Conservation (phyloP, 1,139 yeast genomes). For the Yamadazyma triangularis region DNA sequence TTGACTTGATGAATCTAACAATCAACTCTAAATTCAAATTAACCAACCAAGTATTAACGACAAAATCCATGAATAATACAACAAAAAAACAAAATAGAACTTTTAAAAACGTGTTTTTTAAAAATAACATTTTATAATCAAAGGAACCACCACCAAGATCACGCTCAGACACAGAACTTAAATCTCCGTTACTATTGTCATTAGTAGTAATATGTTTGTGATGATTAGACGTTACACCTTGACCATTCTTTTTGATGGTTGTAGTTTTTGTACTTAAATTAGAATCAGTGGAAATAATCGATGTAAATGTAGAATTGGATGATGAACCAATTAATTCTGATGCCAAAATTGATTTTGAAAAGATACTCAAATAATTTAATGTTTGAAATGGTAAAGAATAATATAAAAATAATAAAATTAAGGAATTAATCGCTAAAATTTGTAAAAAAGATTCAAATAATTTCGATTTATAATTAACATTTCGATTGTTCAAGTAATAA, state of each 20-base stretch:
- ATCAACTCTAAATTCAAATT: conserved; percentile 6
- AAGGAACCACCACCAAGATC: not conserved
- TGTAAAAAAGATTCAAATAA: conserved; percentile 18
- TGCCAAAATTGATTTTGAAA: conserved; percentile 50
- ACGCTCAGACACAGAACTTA: not conserved
- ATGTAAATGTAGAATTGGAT: conserved; percentile 4
- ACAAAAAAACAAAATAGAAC: conserved; percentile 8
- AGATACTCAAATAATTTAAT: conserved; percentile 35
- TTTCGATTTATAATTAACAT: conserved; percentile 15
- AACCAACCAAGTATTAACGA: conserved; percentile 1
- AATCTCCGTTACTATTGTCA: too few species aligned
- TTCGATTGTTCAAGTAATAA: conserved; percentile 8
- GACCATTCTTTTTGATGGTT: not conserved
- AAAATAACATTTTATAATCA: not conserved
- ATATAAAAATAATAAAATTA: conserved; percentile 26
- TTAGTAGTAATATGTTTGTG: not conserved
- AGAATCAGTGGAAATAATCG: conserved; percentile 3
- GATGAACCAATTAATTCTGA: conserved; percentile 44
- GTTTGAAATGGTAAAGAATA: conserved; percentile 27
- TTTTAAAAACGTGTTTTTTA: conserved; percentile 8
- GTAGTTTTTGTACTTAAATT: conserved; percentile 1
- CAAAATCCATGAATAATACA: conserved; percentile 5
- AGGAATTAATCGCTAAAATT: conserved; percentile 24
- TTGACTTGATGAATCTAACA: conserved; percentile 3
- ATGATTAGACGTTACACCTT: not conserved